A percentile compares a stretch with the other conserved stretches of the same genome.
These are phyloP conservation scores for Sarocladiaceae sp. DNA, from an alignment of 2,329 filamentous ascomycete genomes.

Conservation along the genomic window DNA sequence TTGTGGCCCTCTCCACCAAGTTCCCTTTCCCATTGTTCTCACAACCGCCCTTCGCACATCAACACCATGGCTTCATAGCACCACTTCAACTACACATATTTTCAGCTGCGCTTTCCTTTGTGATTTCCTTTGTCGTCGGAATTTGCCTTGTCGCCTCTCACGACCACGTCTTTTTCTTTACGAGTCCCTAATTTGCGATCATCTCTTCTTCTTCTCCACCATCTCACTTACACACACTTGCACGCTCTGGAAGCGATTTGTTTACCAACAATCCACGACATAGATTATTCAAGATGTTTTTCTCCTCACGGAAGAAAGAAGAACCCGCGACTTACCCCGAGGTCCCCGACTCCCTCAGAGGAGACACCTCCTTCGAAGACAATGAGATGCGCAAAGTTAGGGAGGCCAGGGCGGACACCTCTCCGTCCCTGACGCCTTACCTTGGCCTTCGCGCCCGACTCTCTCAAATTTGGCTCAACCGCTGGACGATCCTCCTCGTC, in stretches of 20 bases:
- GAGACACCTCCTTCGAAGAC: conserved; percentile 31
- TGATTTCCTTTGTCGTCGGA: conserved; percentile 10
- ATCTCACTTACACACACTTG: conserved; percentile 9
- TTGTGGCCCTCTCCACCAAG: conserved; percentile 6
- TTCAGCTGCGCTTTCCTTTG: conserved; percentile 7
- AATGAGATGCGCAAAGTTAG: conserved; percentile 25
- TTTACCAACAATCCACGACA: conserved; percentile 22
- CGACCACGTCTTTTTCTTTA: not conserved
- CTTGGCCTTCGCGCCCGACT: conserved; percentile 84
- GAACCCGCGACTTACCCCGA: conserved; percentile 28
- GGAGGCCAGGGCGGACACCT: conserved; percentile 46
- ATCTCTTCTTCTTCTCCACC: not conserved
- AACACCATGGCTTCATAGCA: conserved; percentile 14
- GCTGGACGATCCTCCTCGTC: conserved; percentile 88
- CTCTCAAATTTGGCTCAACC: conserved; percentile 96
- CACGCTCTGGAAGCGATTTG: conserved; percentile 9
- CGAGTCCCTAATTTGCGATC: conserved; percentile 2
- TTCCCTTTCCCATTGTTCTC: conserved; percentile 11
- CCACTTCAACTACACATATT: conserved; percentile 12
- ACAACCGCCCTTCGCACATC: not conserved
- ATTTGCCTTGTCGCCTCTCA: not conserved
- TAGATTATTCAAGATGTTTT: conserved; percentile 30
- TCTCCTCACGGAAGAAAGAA: conserved; percentile 24
- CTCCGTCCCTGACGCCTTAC: conserved; percentile 78
- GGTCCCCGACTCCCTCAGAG: conserved; percentile 32